Base-by-base conservation (phyloP, 345 rosid genomes). In the Populus davidiana region DNA sequence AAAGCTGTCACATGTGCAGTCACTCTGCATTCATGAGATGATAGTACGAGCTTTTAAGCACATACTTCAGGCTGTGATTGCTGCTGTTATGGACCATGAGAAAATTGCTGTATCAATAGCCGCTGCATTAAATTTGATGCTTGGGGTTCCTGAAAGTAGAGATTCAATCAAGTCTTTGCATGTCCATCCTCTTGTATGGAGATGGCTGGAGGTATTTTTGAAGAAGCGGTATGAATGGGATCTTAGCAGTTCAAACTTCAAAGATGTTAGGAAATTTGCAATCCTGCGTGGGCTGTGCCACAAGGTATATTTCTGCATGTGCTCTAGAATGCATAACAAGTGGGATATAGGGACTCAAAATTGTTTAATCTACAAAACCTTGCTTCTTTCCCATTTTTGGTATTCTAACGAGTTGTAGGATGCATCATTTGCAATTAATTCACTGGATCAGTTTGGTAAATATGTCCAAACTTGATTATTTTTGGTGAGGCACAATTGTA, bases 1-100 rank as follows among this genome's bases (percentile, higher is more conserved):
- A 79, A 96, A 96, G 86, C 81, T 96, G 72, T 90, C 98, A 70
- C 99, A 96, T 81, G 98, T 93, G 75, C 98, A 92, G 80, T 93
- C 98, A 62, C 91, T 96, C 78, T 96, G 97, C 86, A 87, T 92
- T 75, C 98, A 95, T 77, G 99, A 95, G 91, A 95, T 95, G 99
- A 90, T 95, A 78, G 97, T 91, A 79, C 84, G 99, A 73, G 99
- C 97, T 73, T 91, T 92, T 81, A 95, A 95, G 88, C 98, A 93
- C 76, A 82, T 93, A 80, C 90, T 95, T 78, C 98, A 82, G 87
- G 96, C 94, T 54, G 94, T 93, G 83, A 88, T 95, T 86, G 91
- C 99, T 84, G 89, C 89, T 68, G 89, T 83, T 63, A 79, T 20
- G 68, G 82, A 89, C 83, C 86, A 87, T 78, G 89, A 89, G 74